phyloP scores from a whole-genome alignment of 495 filamentous ascomycete species.

The Stereocaulon alpinum region DNA sequence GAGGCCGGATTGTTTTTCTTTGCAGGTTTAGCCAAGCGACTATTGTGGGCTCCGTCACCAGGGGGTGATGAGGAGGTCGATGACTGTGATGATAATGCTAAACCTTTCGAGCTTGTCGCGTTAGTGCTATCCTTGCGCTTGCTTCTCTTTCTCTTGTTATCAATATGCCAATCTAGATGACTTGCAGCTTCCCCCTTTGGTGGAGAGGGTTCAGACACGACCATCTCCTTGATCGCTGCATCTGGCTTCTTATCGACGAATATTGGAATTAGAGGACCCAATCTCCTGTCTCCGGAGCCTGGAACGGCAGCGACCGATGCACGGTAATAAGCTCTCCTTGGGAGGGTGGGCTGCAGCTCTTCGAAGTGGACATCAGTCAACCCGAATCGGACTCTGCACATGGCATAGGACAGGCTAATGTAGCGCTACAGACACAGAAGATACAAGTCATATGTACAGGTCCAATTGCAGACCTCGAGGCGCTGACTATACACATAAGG shows the following conservation, averaged over 20 bases:
- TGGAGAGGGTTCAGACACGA: neutral
- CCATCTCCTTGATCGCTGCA: neutral
- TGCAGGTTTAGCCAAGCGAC: too few relatives aligned
- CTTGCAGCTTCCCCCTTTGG: neutral
- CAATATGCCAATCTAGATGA: too few relatives aligned
- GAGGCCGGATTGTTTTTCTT: too few relatives aligned
- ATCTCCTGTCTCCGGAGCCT: neutral
- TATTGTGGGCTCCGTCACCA: neutral
- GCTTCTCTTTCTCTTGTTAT: too few relatives aligned
- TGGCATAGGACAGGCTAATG: neutral
- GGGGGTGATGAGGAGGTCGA: neutral
- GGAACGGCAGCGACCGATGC: conserved; percentile 7
- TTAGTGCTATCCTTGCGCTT: too few relatives aligned
- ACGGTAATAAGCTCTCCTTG: neutral
- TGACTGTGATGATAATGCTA: neutral
- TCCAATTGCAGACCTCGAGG: neutral
- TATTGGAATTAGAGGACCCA: neutral
- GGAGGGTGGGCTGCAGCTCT: conserved; percentile 3
- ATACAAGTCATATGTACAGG: neutral
- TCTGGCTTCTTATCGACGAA: neutral
- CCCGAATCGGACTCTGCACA: conserved; percentile 14
- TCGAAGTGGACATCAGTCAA: conserved; percentile 15
- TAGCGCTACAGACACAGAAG: neutral
- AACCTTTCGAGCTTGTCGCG: neutral
- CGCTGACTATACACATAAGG: neutral